These are phyloP conservation scores for Goffeauzyma gilvescens DNA, from an alignment of 768 basidiomycete genomes.

Conservation along the genomic window DNA sequence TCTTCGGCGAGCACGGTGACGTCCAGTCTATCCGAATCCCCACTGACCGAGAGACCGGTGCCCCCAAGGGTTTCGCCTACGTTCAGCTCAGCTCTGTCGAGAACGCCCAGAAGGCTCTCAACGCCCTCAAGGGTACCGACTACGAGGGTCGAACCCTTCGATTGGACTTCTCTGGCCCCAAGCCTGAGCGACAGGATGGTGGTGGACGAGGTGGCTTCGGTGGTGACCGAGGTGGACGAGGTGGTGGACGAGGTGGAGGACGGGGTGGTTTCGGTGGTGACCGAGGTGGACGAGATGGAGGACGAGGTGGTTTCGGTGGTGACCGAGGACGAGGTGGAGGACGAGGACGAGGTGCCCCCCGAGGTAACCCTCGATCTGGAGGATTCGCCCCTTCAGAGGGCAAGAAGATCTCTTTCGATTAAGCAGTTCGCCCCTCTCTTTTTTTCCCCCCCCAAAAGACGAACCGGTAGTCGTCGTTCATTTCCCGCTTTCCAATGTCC, in stretches of 20 bases:
- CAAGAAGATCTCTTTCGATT: constrained; percentile 31
- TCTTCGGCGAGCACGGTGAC: constrained; percentile 68
- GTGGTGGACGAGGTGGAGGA: constrained; percentile 15
- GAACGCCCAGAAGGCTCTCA: constrained; percentile 60
- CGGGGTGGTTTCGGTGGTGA: constrained; percentile 29
- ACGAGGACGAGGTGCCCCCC: constrained; percentile 12
- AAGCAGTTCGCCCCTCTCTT: constrained; percentile 5
- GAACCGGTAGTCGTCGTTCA: too few relatives aligned
- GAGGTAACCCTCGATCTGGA: constrained; percentile 38
- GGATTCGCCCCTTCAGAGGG: constrained; percentile 49
- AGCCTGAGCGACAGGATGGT: constrained; percentile 39
- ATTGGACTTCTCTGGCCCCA: constrained; percentile 40
- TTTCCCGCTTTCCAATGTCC: too few relatives aligned
- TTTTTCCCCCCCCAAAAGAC: too few relatives aligned
- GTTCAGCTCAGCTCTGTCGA: constrained; percentile 76
- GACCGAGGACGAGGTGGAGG: constrained; percentile 21
- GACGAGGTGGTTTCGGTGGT: constrained; percentile 35
- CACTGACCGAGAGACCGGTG: constrained; percentile 76
- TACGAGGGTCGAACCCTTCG: constrained; percentile 64
- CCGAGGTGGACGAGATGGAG: constrained; percentile 26
- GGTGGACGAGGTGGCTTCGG: constrained; percentile 26
- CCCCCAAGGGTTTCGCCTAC: constrained; percentile 88
- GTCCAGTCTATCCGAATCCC: constrained; percentile 75
- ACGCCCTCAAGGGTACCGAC: constrained; percentile 48
- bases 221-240: constrained; percentile 28